Conservation (phyloP, 441 rosid genomes). For the Arabidopsis lyrata region DNA sequence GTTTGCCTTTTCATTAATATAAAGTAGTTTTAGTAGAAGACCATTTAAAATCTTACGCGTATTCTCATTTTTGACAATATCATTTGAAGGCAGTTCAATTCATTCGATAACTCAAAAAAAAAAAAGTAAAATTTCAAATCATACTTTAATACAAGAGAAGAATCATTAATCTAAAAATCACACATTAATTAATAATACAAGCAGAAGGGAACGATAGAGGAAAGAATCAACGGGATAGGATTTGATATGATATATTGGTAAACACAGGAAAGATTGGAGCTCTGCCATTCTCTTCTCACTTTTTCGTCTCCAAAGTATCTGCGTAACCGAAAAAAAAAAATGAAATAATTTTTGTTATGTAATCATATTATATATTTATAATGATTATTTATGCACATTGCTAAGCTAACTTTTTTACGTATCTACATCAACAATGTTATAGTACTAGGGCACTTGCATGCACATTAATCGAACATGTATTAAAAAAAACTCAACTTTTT, state of each 20-base stretch:
- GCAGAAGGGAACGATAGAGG: constrained; percentile 10
- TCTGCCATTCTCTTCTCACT: constrained; percentile 24
- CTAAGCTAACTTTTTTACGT: neutral
- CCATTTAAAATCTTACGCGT: too few species aligned
- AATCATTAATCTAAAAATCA: constrained; percentile 33
- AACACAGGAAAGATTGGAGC: constrained; percentile 12
- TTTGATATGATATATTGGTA: constrained; percentile 1
- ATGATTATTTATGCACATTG: neutral
- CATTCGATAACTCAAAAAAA: neutral
- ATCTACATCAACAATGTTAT: neutral
- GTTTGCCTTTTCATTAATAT: too few species aligned
- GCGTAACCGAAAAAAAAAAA: constrained; percentile 26
- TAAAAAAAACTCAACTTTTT: neutral
- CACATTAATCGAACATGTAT: neutral
- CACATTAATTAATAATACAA: constrained; percentile 31
- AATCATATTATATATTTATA: neutral
- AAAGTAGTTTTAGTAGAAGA: too few species aligned
- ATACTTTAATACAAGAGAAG: constrained; percentile 31
- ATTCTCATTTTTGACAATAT: too few species aligned
- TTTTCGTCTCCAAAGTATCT: constrained; percentile 28
- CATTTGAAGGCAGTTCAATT: neutral
- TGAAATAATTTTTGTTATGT: constrained; percentile 1
- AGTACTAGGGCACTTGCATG: neutral
- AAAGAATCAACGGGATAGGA: constrained; percentile 35
- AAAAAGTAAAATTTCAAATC: neutral